phyloP scores from a whole-genome alignment of 352 stramenopile species.

The Globisporangium takayamanum region DNA sequence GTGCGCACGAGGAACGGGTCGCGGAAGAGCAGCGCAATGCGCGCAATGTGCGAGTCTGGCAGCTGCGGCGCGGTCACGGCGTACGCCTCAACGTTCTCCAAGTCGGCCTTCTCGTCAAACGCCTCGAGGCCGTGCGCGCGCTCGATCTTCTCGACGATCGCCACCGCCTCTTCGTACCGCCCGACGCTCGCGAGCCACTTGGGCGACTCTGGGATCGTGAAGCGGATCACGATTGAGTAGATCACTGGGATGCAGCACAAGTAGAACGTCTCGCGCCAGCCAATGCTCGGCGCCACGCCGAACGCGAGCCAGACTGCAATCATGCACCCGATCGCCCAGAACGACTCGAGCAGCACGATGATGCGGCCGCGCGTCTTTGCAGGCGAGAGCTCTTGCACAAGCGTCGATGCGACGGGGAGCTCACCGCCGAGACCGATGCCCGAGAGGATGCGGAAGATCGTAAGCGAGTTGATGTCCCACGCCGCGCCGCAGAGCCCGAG shows the following conservation, averaged over 20 bases:
- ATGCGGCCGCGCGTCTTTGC: constrained; percentile 50
- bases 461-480: constrained; percentile 53
- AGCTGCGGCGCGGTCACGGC: constrained; percentile 15
- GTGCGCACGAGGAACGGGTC: constrained; percentile 45
- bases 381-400: constrained; percentile 60
- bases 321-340: constrained; percentile 57
- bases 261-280: constrained; percentile 58
- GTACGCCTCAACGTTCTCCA: constrained; percentile 17
- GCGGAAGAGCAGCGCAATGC: constrained; percentile 49
- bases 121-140: constrained; percentile 32
- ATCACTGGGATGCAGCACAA: constrained; percentile 45
- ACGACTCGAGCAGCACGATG: constrained; percentile 62
- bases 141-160: constrained; percentile 54
- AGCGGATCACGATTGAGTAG: constrained; percentile 42
- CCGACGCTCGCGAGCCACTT: constrained; percentile 68
- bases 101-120: constrained; percentile 34
- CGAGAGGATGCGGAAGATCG: constrained; percentile 48
- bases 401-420: constrained; percentile 44
- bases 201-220: constrained; percentile 55
- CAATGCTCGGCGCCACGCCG: constrained; percentile 34
- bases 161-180: constrained; percentile 48
- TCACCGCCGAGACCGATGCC: constrained; percentile 60
- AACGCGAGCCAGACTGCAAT: constrained; percentile 48
- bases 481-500: constrained; percentile 37
- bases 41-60: constrained; percentile 39